A percentile compares a stretch with the other conserved stretches of the same genome.
These are phyloP conservation scores for Hemisphaericaspora subhashii DNA, from an alignment of 1,139 yeast genomes.

Conservation along the genomic window DNA sequence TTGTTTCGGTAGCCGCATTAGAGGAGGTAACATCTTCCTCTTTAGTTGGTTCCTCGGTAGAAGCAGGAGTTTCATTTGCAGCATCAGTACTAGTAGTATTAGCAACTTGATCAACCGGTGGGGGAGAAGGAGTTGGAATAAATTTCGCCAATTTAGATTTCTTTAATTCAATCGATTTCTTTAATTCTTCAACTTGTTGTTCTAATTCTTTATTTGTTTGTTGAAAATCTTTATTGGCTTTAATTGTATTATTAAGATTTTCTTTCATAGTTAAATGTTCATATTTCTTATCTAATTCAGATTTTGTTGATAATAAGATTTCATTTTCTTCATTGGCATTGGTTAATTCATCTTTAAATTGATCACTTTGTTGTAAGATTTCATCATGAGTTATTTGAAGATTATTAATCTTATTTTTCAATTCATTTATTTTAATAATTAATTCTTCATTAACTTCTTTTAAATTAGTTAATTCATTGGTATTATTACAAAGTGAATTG, in stretches of 20 bases:
- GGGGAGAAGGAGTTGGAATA: slow-evolving; percentile 1
- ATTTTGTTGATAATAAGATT: slow-evolving; percentile 18
- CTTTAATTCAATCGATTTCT: slow-evolving; percentile 21
- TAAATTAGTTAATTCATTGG: slow-evolving; percentile 40
- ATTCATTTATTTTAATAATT: slow-evolving; percentile 25
- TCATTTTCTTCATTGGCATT: slow-evolving; percentile 27
- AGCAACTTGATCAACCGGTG: background rate
- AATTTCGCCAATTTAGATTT: slow-evolving; percentile 19
- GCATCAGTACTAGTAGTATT: background rate
- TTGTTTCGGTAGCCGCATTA: background rate
- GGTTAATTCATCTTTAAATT: slow-evolving; percentile 26
- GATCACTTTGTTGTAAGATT: slow-evolving; percentile 36
- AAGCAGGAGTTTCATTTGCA: background rate
- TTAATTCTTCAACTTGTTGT: slow-evolving; percentile 29
- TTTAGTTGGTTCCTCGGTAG: background rate
- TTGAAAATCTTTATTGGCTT: slow-evolving; percentile 45
- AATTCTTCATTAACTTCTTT: slow-evolving; percentile 41
- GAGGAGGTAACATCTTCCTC: no score
- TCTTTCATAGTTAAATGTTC: slow-evolving; percentile 47
- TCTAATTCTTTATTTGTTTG: slow-evolving; percentile 39
- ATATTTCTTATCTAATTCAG: slow-evolving; percentile 29
- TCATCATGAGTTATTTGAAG: slow-evolving; percentile 40
- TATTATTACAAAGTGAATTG: slow-evolving; percentile 40
- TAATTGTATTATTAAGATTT: slow-evolving; percentile 44
- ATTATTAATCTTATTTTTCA: slow-evolving; percentile 31